phyloP scores from a whole-genome alignment of 768 basidiomycete species.

The Macrolepiota albuminosa region DNA sequence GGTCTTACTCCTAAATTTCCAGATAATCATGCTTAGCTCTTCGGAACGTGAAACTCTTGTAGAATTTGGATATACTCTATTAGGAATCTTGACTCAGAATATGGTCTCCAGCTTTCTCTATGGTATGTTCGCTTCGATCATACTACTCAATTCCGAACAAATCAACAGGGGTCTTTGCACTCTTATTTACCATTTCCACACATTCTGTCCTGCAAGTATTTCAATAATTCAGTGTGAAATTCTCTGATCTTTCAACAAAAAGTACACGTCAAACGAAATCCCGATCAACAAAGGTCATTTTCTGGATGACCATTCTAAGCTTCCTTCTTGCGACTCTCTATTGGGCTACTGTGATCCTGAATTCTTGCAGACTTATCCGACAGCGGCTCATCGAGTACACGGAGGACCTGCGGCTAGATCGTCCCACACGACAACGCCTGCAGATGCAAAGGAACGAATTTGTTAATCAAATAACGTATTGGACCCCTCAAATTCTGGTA shows the following conservation, averaged over 20 bases:
- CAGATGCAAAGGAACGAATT: slow-evolving; percentile 2
- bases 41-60: not conserved
- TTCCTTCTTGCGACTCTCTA: slow-evolving; percentile 3
- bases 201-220: not conserved
- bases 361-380: not conserved
- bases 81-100: not conserved
- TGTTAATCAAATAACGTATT: slow-evolving; percentile 4
- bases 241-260: not conserved
- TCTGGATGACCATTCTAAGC: not conserved
- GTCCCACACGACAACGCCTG: not conserved
- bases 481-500: not conserved
- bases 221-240: not conserved
- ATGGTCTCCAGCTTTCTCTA: slow-evolving; percentile 2
- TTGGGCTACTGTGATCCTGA: not conserved
- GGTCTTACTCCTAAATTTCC: not conserved
- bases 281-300: not conserved
- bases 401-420: not conserved
- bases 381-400: not conserved
- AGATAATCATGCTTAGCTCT: not conserved
- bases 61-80: not conserved
- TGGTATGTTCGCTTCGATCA: not conserved
- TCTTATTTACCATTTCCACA: not conserved
- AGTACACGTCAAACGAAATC: not conserved
- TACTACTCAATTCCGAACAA: not conserved
- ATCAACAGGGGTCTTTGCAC: not conserved